Evolutionary conservation across 2,329 filamentous ascomycete species (phyloP), one percentile per base, ranked within the genome.

Genomic region (Trichophyton mentagrophytes): DNA sequence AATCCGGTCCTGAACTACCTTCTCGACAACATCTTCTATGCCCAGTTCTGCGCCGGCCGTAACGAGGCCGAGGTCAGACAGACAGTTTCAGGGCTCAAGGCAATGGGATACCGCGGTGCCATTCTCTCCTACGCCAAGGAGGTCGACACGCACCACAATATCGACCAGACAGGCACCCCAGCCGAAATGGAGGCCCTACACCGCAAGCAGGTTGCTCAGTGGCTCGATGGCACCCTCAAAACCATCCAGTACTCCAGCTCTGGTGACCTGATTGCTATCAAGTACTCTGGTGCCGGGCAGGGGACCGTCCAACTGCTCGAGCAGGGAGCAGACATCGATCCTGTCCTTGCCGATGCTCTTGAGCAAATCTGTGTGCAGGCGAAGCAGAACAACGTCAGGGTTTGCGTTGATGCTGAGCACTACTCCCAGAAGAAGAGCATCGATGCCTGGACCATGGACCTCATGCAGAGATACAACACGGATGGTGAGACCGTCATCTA

Each of bases 221-320:
- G 81, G 81, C 71, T 77, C 47, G 72, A 79, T 27, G 80, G 79
- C 2, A 82, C 80, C 4, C 66, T 83, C 55, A 72, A 77, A 61
- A 82, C 80, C 0, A 71, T 84, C 1, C 72, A 77, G 11, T 80
- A 82, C 75, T 73, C 80, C 2, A 74, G 75, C 36, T 67, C 74
- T n/a, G 78, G 77, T 3, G 79, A 81, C 63, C 80, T 77, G 64
- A 70, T 81, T 42, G 79, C 77, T 20, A 68, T 82, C 60, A 82
- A 82, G 76, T 79, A 93, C 79, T 90, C 87, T 1, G 90, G 90
- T 7, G 88, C 91, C 8, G 90, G 64, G n/a, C 49, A 61, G 30
- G 62, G 62, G 49, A 61, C 61, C 57, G 64, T 66, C 25, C 47
- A 64, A 13, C 38, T 61, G 42, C 51, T 66, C 30, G 64, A 65